Conservation (phyloP, 192 early-diverging fungal genomes). For the Podila horticola region DNA sequence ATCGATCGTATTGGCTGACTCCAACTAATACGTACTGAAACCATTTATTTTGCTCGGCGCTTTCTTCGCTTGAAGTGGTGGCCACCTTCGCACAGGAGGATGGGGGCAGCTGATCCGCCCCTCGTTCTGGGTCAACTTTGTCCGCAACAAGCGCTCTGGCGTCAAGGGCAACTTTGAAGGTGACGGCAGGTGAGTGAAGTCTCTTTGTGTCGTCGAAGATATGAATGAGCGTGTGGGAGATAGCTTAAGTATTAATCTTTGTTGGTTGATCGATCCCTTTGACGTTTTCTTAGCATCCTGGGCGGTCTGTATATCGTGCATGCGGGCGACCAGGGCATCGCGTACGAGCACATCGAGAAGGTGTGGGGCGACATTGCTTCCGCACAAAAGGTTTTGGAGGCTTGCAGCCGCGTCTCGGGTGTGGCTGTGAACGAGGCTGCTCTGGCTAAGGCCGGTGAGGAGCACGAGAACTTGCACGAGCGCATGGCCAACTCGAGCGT, state of each 20-base stretch:
- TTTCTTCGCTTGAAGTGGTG: slow-evolving; percentile 28
- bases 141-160: slow-evolving; percentile 36
- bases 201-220: background rate
- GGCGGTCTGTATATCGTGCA: slow-evolving; percentile 55
- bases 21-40: background rate
- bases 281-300: slow-evolving; percentile 26
- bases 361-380: slow-evolving; percentile 57
- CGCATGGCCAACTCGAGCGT: slow-evolving; percentile 25
- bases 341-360: slow-evolving; percentile 57
- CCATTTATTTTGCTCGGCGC: background rate
- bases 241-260: background rate
- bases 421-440: slow-evolving; percentile 12
- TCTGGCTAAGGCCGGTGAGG: slow-evolving; percentile 15
- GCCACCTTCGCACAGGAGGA: slow-evolving; percentile 38
- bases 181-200: slow-evolving; percentile 41
- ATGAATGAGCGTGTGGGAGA: background rate
- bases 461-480: slow-evolving; percentile 20
- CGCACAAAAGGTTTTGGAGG: slow-evolving; percentile 44
- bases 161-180: slow-evolving; percentile 58
- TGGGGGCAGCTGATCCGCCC: slow-evolving; percentile 32
- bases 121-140: slow-evolving; percentile 43
- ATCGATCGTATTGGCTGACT: background rate
- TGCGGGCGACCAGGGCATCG: slow-evolving; percentile 33
- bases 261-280: background rate
- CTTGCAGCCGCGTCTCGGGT: slow-evolving; percentile 33